Base-by-base conservation (phyloP, 2,329 filamentous ascomycete genomes). In the Claviceps pazoutovae region DNA sequence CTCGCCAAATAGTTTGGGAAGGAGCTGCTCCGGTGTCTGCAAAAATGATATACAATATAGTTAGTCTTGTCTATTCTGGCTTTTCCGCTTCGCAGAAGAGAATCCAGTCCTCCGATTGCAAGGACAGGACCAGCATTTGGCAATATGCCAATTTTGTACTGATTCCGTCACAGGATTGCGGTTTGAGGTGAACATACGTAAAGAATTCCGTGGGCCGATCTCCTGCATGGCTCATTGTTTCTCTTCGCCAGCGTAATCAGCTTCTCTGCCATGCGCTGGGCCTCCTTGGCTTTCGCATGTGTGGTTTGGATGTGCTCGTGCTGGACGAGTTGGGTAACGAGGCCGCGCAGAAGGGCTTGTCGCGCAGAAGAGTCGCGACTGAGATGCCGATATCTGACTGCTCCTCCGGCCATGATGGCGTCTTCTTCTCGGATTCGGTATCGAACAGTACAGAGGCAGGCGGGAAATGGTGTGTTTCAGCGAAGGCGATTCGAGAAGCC, bases 271-370 rank as follows among this genome's bases (percentile, higher is more conserved):
- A 97, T 68, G 44, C 87, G 79, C 71, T 98, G 93, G 19, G 93
- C 87, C 73, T 98, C 93, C 71, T 97, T 98, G 47, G 93, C 93
- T 72, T 97, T 97, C 66, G 85, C 83, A 78, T 86, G 96, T 71
- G 93, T 95, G 49, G 93, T 98, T 57, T 84, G 83, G 72, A 98
- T 95, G 56, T 88, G 83, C 74, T 98, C 93, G 69, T 95, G 82
- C 69, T 87, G 79, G 71, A 98, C 86, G 59, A 98, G 85, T 51
- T 91, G 93, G 59, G 91, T 95, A 66, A 97, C 90, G 55, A 98
- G 77, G 71, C 97, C 96, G 64, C 93, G 88, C 59, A 98, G 83
- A 60, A 98, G 81, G 50, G 93, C 91, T 73, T 91, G 82, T 66
- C 93, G 82, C 67, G 96, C 93, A 51, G 91, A 75, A 49, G 89